Evolutionary conservation across 345 rosid genomes (phyloP), one percentile per base, ranked within the genome.

Genomic region (Aquilaria yunnanensis): DNA sequence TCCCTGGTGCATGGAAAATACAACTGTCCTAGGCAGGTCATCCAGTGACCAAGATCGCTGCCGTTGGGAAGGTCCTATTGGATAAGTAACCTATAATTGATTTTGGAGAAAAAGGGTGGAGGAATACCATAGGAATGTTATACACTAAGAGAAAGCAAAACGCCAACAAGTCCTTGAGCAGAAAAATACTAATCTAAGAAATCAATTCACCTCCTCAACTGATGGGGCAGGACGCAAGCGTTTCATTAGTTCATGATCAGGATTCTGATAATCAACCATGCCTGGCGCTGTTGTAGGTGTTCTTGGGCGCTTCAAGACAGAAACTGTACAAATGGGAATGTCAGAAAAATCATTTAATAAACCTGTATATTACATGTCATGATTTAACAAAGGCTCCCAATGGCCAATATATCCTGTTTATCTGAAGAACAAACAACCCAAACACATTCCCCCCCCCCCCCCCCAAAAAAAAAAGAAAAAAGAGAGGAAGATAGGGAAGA

Each of bases 231-330:
- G 77, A 66, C 96, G 84, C 14, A 88, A 72, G 41, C 99, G 87
- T 78, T 88, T 90, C 85, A 88, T 81, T 63, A 85, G 81, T 63
- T 90, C 99, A 59, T 83, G 96, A 16, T 94, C 97, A 47, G 88
- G 67, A 72, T 57, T 81, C 67, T 82, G 99, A 77, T 90, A 94
- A 73, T 93, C 98, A 75, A 83, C 80, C 76, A 88, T 78, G 47
- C 84, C 82, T 1, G 92, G 78, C 33, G 72, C 70, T 41, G 88
- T 59, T 70, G 90, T 81, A 55, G 92, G 90, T 13, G 99, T 85
- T 71, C 86, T 77, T 61, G 96, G 85, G 57, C 80, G 92, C 72
- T 94, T 94, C 72, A 90, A 62, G 52, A 80, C 80, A 31, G 80
- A 62, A 78, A 85, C 82, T 80, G 77, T 60, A 66, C 55, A 62